Conservation (phyloP, 331 rosid genomes). For the Quercus tomentella region DNA sequence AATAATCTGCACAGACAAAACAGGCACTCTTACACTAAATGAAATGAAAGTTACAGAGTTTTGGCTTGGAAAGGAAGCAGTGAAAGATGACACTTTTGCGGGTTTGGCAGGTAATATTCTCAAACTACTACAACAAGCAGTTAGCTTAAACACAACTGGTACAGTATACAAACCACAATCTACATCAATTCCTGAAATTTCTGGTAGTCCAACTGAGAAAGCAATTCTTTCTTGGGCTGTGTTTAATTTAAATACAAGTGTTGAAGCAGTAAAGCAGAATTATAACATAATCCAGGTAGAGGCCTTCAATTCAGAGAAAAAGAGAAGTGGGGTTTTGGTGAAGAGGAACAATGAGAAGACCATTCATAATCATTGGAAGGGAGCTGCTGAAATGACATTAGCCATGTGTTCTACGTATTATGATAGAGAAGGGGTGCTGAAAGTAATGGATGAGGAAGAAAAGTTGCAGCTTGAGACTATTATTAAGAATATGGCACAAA, state of each 20-base stretch:
- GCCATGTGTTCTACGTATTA: constrained; percentile 29
- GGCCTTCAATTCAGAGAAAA: constrained; percentile 38
- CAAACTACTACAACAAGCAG: constrained; percentile 15
- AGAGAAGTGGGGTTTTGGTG: constrained; percentile 34
- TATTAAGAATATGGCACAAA: constrained; percentile 40
- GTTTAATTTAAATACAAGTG: constrained; percentile 11
- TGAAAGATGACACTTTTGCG: neutral
- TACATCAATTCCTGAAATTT: constrained; percentile 20
- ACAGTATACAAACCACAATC: constrained; percentile 12
- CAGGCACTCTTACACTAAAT: constrained; percentile 38
- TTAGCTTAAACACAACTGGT: constrained; percentile 35
- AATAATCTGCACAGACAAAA: constrained; percentile 43
- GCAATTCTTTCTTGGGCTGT: constrained; percentile 42
- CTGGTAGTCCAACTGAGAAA: constrained; percentile 42
- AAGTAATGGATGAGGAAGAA: constrained; percentile 11
- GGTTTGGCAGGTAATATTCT: neutral
- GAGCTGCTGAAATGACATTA: constrained; percentile 41
- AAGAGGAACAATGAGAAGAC: constrained; percentile 2
- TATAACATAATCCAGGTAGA: constrained; percentile 19
- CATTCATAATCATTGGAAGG: constrained; percentile 33
- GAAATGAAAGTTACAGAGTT: constrained; percentile 39
- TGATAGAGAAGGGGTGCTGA: constrained; percentile 17
- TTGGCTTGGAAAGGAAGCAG: constrained; percentile 27
- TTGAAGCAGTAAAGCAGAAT: constrained; percentile 23
- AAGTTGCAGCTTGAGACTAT: constrained; percentile 9